These are phyloP conservation scores for Populus euphratica DNA, from an alignment of 345 rosid species.

Conservation along the genomic window DNA sequence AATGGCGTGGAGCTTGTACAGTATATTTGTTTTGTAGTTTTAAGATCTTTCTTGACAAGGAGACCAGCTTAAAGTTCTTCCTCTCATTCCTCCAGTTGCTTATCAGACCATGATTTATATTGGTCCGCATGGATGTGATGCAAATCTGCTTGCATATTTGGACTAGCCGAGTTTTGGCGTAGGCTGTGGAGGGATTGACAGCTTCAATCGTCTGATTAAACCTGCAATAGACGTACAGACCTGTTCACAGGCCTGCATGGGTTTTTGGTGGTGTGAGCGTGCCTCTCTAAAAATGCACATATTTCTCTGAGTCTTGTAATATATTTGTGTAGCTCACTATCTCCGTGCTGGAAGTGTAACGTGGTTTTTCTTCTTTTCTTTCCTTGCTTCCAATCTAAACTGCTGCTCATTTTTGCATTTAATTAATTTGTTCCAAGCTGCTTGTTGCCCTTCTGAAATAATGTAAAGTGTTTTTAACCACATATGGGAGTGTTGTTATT, in stretches of 20 bases:
- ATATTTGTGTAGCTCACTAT: background rate
- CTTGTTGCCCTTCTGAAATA: background rate
- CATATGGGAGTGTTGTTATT: background rate
- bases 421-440: slow-evolving; percentile 24
- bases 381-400: slow-evolving; percentile 5
- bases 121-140: background rate
- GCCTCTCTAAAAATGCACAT: slow-evolving; percentile 2
- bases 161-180: background rate
- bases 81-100: slow-evolving; percentile 7
- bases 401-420: slow-evolving; percentile 13
- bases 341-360: background rate
- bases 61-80: slow-evolving; percentile 9
- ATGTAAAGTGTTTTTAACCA: background rate
- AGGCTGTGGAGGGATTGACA: background rate
- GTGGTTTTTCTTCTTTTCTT: slow-evolving; percentile 4
- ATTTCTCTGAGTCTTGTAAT: slow-evolving; percentile 17
- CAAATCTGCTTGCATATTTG: background rate
- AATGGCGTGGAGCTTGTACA: slow-evolving; percentile 26
- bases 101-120: background rate
- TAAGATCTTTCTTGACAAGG: background rate
- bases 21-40: slow-evolving; percentile 8
- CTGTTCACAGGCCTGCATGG: slow-evolving; percentile 3
- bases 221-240: background rate
- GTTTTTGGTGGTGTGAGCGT: slow-evolving; percentile 4
- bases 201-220: background rate